Evolutionary conservation across 768 basidiomycete genomes (phyloP), one percentile per base, ranked within the genome.

Genomic region (Boletus rubropictus): DNA sequence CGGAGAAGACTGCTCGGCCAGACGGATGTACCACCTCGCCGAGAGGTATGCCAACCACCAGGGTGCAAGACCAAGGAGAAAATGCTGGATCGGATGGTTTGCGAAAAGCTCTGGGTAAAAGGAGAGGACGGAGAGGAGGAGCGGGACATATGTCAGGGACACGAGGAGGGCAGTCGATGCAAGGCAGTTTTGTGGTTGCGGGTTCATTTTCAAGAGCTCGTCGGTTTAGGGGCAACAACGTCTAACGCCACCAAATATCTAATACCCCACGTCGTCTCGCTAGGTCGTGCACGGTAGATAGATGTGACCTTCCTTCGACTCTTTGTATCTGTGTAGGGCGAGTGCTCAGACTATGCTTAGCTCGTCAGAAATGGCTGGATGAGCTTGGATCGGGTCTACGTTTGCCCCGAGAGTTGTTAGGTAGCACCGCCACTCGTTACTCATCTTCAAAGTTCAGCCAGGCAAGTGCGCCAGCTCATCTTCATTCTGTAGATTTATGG

Each of bases 51-150:
- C 42, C 21, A 57, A 17, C 49, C 53, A 55, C 49, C 52, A 60
- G 2, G 60, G 58, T 3, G 46, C 45, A 29, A 63, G 50, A n/a
- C 37, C 25, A n/a, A 57, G 51, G n/a, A 62, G 10, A n/a, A 62
- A 63, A 17, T 43, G 51, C n/a, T 32, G 42, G 15, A 50, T 1
- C 0, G 58, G 61, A 5, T 39, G 55, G 18, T 43, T 31, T n/a
- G 21, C 31, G 15, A 49, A 48, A 15, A 54, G 20, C n/a, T 40
- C 28, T 2, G 51, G 46, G n/a, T 42, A 52, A 17, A 55, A 58
- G 0, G 53, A 38, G 4, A 60, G 39, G 24, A 47, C 2, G 3
- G 61, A 62, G 8, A 62, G 17, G 29, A 60, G 18, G 39, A 60
- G 8, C 0, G 60, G 58, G 5, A 45, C 3, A 9, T 33, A 51